phyloP scores from a whole-genome alignment of 75 land plant species.

The Sequoiadendron giganteum region DNA sequence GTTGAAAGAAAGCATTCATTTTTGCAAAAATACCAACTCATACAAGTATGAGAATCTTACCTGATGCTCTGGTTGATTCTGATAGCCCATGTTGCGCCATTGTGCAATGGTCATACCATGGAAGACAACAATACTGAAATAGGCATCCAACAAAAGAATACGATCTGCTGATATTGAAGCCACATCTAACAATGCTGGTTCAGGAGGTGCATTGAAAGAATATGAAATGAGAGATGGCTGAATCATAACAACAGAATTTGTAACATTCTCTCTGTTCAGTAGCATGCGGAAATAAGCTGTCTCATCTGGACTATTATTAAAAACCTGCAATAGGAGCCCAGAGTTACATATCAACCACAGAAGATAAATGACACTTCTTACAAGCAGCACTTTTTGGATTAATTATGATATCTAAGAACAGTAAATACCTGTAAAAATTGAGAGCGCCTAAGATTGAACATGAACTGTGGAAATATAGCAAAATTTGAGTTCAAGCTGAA shows the following conservation, averaged over 20 bases:
- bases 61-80: slow-evolving; percentile 87
- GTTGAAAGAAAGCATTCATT: background rate
- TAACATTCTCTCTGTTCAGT: slow-evolving; percentile 79
- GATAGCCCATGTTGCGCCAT: slow-evolving; percentile 98
- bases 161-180: slow-evolving; percentile 91
- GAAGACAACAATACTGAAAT: slow-evolving; percentile 94
- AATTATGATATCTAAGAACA: background rate
- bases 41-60: slow-evolving; percentile 20
- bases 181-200: slow-evolving; percentile 91
- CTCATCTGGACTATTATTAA: slow-evolving; percentile 99
- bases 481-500: slow-evolving; percentile 77
- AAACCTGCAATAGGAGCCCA: slow-evolving; percentile 54
- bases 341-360: background rate
- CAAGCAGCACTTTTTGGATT: background rate
- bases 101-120: slow-evolving; percentile 99
- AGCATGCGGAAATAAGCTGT: slow-evolving; percentile 97
- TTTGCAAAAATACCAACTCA: background rate
- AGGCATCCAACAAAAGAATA: slow-evolving; percentile 89
- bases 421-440: slow-evolving; percentile 86
- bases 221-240: slow-evolving; percentile 94
- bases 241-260: slow-evolving; percentile 93
- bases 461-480: slow-evolving; percentile 92
- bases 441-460: slow-evolving; percentile 96
- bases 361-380: background rate
- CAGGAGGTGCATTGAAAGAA: slow-evolving; percentile 76